Conservation (phyloP, 176 grass and related monocot genomes). For the Bothriochloa decipiens region DNA sequence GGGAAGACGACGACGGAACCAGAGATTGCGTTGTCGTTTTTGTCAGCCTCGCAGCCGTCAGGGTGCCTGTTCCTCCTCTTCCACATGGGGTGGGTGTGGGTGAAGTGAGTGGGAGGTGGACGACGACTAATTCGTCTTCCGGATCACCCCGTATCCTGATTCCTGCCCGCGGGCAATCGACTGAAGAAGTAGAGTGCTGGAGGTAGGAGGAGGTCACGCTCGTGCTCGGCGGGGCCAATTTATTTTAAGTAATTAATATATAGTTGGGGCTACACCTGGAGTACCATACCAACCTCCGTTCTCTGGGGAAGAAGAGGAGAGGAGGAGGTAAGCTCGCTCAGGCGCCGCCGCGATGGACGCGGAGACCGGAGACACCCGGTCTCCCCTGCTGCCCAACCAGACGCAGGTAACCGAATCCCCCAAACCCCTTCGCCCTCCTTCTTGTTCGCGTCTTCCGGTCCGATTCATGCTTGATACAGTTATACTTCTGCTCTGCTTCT, state of each 20-base stretch:
- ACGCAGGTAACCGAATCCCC: background rate
- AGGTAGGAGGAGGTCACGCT: background rate
- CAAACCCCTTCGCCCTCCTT: background rate
- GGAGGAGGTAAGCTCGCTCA: background rate
- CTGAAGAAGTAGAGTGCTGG: too few species aligned
- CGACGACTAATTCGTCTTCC: background rate
- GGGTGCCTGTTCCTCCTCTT: background rate
- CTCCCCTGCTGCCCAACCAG: conserved; percentile 38
- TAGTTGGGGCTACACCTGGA: too few species aligned
- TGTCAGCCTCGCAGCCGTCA: background rate
- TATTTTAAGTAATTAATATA: too few species aligned
- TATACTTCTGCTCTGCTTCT: background rate
- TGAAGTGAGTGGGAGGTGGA: background rate
- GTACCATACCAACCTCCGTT: too few species aligned
- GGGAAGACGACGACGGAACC: too few species aligned
- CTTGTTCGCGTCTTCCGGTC: background rate
- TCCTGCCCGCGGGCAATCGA: too few species aligned
- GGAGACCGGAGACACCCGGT: conserved; percentile 33
- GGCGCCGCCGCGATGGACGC: conserved; percentile 29
- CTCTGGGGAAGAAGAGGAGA: too few species aligned
- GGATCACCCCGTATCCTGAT: background rate
- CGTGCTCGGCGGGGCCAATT: background rate
- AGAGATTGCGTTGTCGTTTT: background rate
- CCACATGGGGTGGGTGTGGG: background rate
- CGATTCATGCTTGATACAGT: background rate